Evolutionary conservation across 352 stramenopile species (phyloP).

Genomic region (Thalassiosira oceanica): DNA sequence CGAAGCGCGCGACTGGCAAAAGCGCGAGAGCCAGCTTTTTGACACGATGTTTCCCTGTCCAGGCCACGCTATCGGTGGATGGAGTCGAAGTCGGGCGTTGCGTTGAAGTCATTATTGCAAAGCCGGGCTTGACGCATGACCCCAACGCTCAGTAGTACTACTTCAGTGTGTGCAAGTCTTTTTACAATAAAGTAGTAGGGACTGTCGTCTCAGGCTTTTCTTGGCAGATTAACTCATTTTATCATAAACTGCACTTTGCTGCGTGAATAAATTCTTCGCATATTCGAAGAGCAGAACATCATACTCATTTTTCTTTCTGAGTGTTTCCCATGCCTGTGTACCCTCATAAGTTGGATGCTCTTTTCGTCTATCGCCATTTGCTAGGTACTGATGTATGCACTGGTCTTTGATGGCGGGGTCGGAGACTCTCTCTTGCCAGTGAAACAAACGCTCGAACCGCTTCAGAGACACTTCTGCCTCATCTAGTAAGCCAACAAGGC

Average conservation of each 20-base stretch:
- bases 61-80: too few relatives aligned
- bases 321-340: slow-evolving; percentile 31
- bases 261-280: slow-evolving; percentile 35
- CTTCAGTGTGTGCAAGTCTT: too few relatives aligned
- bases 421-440: slow-evolving; percentile 15
- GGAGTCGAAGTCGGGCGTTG: too few relatives aligned
- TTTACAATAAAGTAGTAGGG: too few relatives aligned
- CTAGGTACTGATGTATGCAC: slow-evolving; percentile 14
- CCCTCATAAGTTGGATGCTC: slow-evolving; percentile 35
- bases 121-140: too few relatives aligned
- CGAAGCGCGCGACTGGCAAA: too few relatives aligned
- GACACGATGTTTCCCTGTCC: too few relatives aligned
- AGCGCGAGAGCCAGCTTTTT: too few relatives aligned
- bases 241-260: slow-evolving; percentile 35
- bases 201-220: too few relatives aligned
- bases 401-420: slow-evolving; percentile 14
- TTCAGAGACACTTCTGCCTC: slow-evolving; percentile 38
- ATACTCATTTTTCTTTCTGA: slow-evolving; percentile 48
- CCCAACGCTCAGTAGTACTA: too few relatives aligned
- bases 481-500: slow-evolving; percentile 38
- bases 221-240: background rate
- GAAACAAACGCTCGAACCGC: slow-evolving; percentile 49
- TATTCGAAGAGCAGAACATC: slow-evolving; percentile 42
- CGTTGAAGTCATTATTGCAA: too few relatives aligned
- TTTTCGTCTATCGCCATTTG: slow-evolving; percentile 27